Evolutionary conservation across 345 rosid species (phyloP).

Genomic region (Gossypium turneri): DNA sequence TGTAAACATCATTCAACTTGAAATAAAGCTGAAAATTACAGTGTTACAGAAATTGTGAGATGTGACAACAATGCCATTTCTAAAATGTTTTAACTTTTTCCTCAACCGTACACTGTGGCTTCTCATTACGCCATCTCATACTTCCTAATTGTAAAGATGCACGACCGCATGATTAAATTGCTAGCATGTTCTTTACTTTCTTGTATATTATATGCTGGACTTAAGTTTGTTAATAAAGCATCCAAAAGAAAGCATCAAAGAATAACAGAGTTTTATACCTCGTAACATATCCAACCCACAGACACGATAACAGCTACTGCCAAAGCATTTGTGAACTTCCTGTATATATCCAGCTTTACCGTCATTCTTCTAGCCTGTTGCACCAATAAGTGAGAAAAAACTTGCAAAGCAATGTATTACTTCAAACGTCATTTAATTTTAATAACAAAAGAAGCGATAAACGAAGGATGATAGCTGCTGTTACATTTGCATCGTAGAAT

Average conservation of each 20-base stretch:
- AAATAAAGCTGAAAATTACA: slow-evolving; percentile 70
- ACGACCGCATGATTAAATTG: background rate
- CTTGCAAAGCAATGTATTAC: background rate
- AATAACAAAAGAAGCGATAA: background rate
- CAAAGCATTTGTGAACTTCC: slow-evolving; percentile 95
- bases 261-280: slow-evolving; percentile 44
- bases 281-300: slow-evolving; percentile 95
- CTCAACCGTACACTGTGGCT: background rate
- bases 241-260: background rate
- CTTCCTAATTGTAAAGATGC: background rate
- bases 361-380: slow-evolving; percentile 76
- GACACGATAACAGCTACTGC: slow-evolving; percentile 89
- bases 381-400: slow-evolving; percentile 17
- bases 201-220: background rate
- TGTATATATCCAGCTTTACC: slow-evolving; percentile 79
- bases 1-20: slow-evolving; percentile 84
- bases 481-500: background rate
- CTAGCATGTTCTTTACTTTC: background rate
- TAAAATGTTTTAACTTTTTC: slow-evolving; percentile 4
- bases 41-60: background rate
- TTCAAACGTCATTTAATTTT: background rate
- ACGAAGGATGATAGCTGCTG: background rate
- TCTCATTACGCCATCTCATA: background rate
- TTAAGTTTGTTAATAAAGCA: background rate
- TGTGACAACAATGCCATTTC: background rate